phyloP scores from a whole-genome alignment of 352 stramenopile genomes.

The Peronospora belbahrii region DNA sequence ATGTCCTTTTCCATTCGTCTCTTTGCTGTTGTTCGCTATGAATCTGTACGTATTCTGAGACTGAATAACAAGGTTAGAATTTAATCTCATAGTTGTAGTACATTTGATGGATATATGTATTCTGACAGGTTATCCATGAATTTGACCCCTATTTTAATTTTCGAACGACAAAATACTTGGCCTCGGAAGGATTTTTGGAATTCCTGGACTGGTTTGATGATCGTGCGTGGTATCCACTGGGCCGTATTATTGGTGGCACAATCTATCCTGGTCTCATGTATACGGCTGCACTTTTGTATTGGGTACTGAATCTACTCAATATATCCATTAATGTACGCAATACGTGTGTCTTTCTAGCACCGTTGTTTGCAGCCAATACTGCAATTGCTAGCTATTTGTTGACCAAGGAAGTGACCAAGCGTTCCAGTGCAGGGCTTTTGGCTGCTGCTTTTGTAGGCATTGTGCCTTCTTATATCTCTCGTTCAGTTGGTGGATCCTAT shows the following conservation, averaged over 20 bases:
- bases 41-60: constrained; percentile 74
- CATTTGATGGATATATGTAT: no score
- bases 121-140: constrained; percentile 83
- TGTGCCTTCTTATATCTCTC: constrained; percentile 95
- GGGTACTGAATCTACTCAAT: constrained; percentile 86
- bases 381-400: constrained; percentile 86
- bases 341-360: constrained; percentile 88
- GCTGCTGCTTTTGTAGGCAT: constrained; percentile 93
- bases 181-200: constrained; percentile 90
- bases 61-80: no score
- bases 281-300: constrained; percentile 86
- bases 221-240: constrained; percentile 90
- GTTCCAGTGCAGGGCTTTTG: constrained; percentile 82
- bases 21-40: constrained; percentile 90
- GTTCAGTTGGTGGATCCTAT: constrained; percentile 94
- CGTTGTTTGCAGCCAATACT: constrained; percentile 86
- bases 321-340: constrained; percentile 91
- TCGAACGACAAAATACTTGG: constrained; percentile 95
- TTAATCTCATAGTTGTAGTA: no score
- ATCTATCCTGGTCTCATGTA: constrained; percentile 92
- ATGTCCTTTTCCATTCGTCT: constrained; percentile 91
- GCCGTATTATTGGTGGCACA: constrained; percentile 88
- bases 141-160: constrained; percentile 98
- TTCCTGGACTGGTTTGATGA: constrained; percentile 99
- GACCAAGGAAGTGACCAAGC: constrained; percentile 86